These are phyloP conservation scores for Spergularia marina DNA, from an alignment of 148 eudicot species.

Conservation along the genomic window DNA sequence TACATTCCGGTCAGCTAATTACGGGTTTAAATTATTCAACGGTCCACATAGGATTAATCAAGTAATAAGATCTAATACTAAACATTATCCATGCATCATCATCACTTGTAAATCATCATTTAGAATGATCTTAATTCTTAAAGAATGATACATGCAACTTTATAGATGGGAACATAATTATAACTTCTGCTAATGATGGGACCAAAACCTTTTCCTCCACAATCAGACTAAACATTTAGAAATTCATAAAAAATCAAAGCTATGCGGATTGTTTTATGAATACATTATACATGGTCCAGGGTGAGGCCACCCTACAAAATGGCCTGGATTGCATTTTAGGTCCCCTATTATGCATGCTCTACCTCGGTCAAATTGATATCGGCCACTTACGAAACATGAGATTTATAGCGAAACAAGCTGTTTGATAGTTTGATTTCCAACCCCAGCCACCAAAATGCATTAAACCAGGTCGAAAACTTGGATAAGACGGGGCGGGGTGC, in stretches of 20 bases:
- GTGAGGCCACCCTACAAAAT: background rate
- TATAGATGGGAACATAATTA: constrained; percentile 8
- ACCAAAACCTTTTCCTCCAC: background rate
- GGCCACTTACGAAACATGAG: constrained; percentile 20
- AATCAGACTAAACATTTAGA: constrained; percentile 6
- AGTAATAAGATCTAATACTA: background rate
- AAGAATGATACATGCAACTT: background rate
- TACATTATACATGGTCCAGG: constrained; percentile 1
- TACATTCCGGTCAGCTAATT: constrained; percentile 13
- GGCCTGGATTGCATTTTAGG: constrained; percentile 1
- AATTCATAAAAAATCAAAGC: background rate
- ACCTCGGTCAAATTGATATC: constrained; percentile 22
- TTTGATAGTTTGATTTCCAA: constrained; percentile 9
- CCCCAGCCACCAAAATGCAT: constrained; percentile 16
- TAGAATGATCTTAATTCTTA: background rate
- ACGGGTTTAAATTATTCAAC: background rate
- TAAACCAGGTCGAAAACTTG: background rate
- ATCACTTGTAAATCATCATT: background rate
- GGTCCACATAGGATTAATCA: background rate
- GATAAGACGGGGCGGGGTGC: background rate
- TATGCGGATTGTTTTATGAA: background rate
- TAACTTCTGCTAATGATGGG: constrained; percentile 8
- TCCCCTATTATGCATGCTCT: background rate
- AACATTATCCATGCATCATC: background rate
- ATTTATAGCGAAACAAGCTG: constrained; percentile 8